Base-by-base conservation (phyloP, 164 flowering plant genomes). In the Piper betle region DNA sequence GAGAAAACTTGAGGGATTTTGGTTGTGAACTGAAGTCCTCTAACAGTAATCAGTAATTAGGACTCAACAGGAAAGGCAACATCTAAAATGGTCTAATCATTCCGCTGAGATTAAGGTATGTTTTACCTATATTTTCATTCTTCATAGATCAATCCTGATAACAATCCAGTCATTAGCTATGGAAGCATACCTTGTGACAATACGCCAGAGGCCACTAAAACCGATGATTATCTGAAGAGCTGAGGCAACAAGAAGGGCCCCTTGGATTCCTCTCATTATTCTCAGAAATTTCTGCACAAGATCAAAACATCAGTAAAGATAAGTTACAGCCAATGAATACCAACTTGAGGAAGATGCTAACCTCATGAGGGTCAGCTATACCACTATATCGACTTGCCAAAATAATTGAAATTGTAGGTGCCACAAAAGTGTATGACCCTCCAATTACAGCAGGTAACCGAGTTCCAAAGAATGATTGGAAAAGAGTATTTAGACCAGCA, bases 151-250 rank as follows among this genome's bases (percentile, higher is more conserved):
- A 42, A 42, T 42, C 11, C 46, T 42, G 11, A 42, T 42, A 18
- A 54, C 50, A 53, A 62, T 13, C 13, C 55, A 46, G 50, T 6
- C 25, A 13, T 39, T 3, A 38, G 39, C 16, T 46, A 46, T 46
- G 10, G 12, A 57, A 38, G 58, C 66, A 7, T 20, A 91, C 97
- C 97, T 88, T 43, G 85, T 73, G 37, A 91, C 82, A 72, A 87
- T 85, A 12, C 98, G 82, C 96, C 96, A 91, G 60, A 91, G 92
- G 63, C 98, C 98, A 71, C 98, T 91, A 69, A 91, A 91, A 20
- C 98, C 97, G 50, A 91, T 1, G 33, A 91, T 75, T 68, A 86
- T 86, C 66, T 91, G 98, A 59, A 91, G 86, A 57, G 84, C 81
- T 50, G 97, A 91, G 42, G 97, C 86, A 60, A 91, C 86, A 61